Percentiles rank a stretch among this genome's conserved stretches.
phyloP scores from a whole-genome alignment of 805 yeast species.

The Candida sakaeoensis region DNA sequence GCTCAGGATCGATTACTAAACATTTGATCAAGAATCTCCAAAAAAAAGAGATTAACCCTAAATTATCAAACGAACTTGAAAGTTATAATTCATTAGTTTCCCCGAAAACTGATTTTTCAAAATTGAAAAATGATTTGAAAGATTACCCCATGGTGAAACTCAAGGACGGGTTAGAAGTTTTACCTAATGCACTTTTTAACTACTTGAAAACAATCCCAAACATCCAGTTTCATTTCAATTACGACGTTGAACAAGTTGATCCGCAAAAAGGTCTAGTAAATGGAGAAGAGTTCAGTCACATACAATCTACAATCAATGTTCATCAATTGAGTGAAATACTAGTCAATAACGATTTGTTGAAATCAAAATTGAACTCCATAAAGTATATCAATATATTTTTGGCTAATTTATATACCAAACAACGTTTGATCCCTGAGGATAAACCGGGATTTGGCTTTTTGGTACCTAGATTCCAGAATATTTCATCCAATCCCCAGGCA shows the following conservation, averaged over 20 bases:
- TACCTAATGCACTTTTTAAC: slow-evolving; percentile 44
- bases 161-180: slow-evolving; percentile 50
- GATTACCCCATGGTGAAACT: slow-evolving; percentile 62
- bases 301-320: slow-evolving; percentile 57
- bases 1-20: slow-evolving; percentile 55
- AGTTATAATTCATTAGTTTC: slow-evolving; percentile 8
- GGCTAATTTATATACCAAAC: slow-evolving; percentile 58
- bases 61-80: slow-evolving; percentile 6
- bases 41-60: neutral
- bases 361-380: slow-evolving; percentile 17
- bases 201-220: slow-evolving; percentile 38
- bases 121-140: slow-evolving; percentile 37
- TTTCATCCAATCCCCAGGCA: slow-evolving; percentile 43
- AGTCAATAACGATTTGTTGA: slow-evolving; percentile 14
- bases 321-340: slow-evolving; percentile 34
- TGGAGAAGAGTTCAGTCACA: slow-evolving; percentile 44
- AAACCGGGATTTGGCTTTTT: slow-evolving; percentile 82
- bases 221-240: slow-evolving; percentile 33
- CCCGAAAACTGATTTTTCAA: slow-evolving; percentile 27
- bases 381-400: slow-evolving; percentile 54
- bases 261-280: slow-evolving; percentile 13
- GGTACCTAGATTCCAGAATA: slow-evolving; percentile 54
- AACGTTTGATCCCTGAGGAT: slow-evolving; percentile 30
- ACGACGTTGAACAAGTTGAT: slow-evolving; percentile 20
- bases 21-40: slow-evolving; percentile 24